Conservation (phyloP, 1,284 basidiomycete species). For the Ceratobasidium theobromae region DNA sequence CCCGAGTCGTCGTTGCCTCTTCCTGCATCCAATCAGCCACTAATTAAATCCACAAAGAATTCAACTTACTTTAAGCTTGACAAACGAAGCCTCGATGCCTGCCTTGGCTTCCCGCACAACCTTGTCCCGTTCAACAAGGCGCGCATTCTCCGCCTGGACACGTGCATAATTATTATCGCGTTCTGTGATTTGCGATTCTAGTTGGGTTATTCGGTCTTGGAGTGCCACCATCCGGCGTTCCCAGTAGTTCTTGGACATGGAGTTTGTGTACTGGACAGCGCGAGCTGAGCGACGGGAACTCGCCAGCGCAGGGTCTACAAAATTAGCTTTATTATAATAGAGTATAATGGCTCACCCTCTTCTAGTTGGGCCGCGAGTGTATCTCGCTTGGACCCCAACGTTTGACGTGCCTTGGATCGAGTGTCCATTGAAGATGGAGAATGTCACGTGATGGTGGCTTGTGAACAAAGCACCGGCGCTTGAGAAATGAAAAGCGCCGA, state of each 20-base stretch:
- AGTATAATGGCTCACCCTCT: slow-evolving; percentile 15
- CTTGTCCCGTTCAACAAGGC: slow-evolving; percentile 22
- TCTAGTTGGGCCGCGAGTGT: slow-evolving; percentile 32
- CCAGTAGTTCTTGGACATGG: slow-evolving; percentile 58
- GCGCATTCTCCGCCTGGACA: slow-evolving; percentile 15
- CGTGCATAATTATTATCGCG: neutral
- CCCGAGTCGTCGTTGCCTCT: slow-evolving; percentile 60
- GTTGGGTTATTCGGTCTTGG: slow-evolving; percentile 45
- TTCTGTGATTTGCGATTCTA: slow-evolving; percentile 16
- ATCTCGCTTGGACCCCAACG: slow-evolving; percentile 21
- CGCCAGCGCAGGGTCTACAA: slow-evolving; percentile 19
- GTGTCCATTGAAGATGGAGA: slow-evolving; percentile 18
- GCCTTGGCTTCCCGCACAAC: slow-evolving; percentile 45
- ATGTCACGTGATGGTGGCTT: neutral
- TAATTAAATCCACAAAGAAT: slow-evolving; percentile 59
- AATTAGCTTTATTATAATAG: neutral
- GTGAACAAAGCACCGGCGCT: neutral
- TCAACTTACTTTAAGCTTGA: slow-evolving; percentile 58
- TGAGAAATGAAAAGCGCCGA: neutral
- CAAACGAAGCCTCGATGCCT: slow-evolving; percentile 62
- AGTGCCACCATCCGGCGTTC: slow-evolving; percentile 61
- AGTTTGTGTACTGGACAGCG: slow-evolving; percentile 57
- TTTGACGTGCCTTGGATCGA: slow-evolving; percentile 5
- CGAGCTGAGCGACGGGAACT: slow-evolving; percentile 33
- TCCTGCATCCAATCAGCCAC: slow-evolving; percentile 55